Evolutionary conservation across 352 stramenopile genomes (phyloP), one percentile per base, ranked within the genome.

Genomic region (Elongisporangium prolatum): DNA sequence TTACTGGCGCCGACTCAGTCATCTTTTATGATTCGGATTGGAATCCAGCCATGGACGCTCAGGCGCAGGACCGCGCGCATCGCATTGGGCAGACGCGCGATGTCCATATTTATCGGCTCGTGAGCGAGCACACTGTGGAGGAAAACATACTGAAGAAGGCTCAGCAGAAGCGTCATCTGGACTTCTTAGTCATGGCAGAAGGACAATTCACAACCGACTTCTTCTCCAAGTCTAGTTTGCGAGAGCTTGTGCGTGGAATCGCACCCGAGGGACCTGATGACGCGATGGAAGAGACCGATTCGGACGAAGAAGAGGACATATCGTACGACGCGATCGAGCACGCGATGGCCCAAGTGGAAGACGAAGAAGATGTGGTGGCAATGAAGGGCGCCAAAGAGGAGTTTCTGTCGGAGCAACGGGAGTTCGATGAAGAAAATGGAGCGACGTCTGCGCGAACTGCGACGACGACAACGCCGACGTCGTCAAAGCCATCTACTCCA

Each of bases 121-220:
- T 99, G 5, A 98, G 88, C 22, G 87, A 98, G 56, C 86, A 98
- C 66, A 98, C 97, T 1, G 97, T 99, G 37, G 98, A 99, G 73
- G 97, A 99, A 71, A 99, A 99, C 72, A 99, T 99, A 61, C 67
- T 99, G n/a, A 84, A 89, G n/a, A 99, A 99, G 69, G 97, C 91
- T 0, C 85, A 95, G 58, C 97, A 99, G 67, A 99, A 99, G 75
- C 84, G 93, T 1, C 96, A 99, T 58, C 77, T 99, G 25, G 96
- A 99, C 70, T 96, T 97, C 37, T 68, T 99, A 4, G 95, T 93
- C 16, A 90, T 97, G 77, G 75, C 70, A 28, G 72, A 88, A 51
- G 72, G 79, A 7, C 77, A 94, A 51, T 86, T 87, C 61, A 86
- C 77, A 17, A 89, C 75, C 14, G 88, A 96, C 40, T 93, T 96